Percentiles rank a stretch among this genome's conserved stretches.
These are phyloP conservation scores for Hemileccinum hortonii DNA, from an alignment of 1,284 basidiomycete species.

Conservation along the genomic window DNA sequence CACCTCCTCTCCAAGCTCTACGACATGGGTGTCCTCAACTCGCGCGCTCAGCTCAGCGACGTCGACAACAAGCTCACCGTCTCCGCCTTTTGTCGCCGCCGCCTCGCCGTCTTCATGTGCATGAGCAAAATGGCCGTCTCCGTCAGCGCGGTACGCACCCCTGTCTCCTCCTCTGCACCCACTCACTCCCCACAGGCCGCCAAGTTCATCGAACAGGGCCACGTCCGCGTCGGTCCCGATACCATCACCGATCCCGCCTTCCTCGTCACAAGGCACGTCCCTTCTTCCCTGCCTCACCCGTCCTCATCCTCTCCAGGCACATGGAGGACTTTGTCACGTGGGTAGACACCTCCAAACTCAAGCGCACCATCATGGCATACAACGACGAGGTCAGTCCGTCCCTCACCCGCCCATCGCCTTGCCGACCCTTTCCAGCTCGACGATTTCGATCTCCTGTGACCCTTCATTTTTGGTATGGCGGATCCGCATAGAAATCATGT, in stretches of 20 bases:
- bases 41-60: slow-evolving; percentile 82
- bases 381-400: slow-evolving; percentile 82
- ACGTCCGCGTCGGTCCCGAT: slow-evolving; percentile 95
- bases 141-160: slow-evolving; percentile 80
- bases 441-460: slow-evolving; percentile 83
- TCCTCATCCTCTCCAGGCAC: slow-evolving; percentile 50
- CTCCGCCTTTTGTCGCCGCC: slow-evolving; percentile 87
- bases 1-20: slow-evolving; percentile 93
- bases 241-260: slow-evolving; percentile 96
- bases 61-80: slow-evolving; percentile 96
- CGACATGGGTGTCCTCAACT: slow-evolving; percentile 91
- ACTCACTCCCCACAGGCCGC: slow-evolving; percentile 63
- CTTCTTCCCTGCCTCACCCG: background rate
- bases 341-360: slow-evolving; percentile 97
- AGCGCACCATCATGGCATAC: slow-evolving; percentile 93
- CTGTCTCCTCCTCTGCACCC: slow-evolving; percentile 2
- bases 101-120: slow-evolving; percentile 92
- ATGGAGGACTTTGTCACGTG: slow-evolving; percentile 99
- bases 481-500: slow-evolving; percentile 8
- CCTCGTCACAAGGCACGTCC: slow-evolving; percentile 79
- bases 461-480: background rate
- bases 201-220: slow-evolving; percentile 97
- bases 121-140: slow-evolving; percentile 94
- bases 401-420: background rate
- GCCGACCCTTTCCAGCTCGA: slow-evolving; percentile 62